A percentile compares a stretch with the other conserved stretches of the same genome.
Conservation (phyloP, 768 basidiomycete species). For the Porpolomopsis calyptriformis region DNA sequence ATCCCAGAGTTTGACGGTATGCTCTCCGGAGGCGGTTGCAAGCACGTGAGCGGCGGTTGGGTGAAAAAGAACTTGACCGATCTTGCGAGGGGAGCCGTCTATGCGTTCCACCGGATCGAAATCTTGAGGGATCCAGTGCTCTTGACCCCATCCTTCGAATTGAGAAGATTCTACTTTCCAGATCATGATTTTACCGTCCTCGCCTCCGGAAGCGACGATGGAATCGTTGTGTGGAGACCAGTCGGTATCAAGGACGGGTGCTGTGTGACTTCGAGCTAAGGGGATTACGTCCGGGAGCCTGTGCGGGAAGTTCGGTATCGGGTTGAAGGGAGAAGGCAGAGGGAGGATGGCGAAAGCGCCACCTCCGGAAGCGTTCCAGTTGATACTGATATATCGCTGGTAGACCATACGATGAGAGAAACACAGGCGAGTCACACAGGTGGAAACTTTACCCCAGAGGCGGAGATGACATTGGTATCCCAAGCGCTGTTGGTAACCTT, state of each 20-base stretch:
- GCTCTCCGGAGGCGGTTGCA: constrained; percentile 71
- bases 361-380: constrained; percentile 90
- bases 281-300: constrained; percentile 91
- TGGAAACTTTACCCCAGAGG: constrained; percentile 56
- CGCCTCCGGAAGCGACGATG: constrained; percentile 83
- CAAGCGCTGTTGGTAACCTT: constrained; percentile 85
- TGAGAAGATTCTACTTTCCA: constrained; percentile 64
- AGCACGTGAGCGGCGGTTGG: constrained; percentile 83
- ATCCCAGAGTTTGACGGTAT: constrained; percentile 88
- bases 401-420: constrained; percentile 9
- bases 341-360: constrained; percentile 95
- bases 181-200: constrained; percentile 88
- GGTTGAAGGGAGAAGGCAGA: constrained; percentile 58
- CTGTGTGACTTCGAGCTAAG: constrained; percentile 78
- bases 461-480: constrained; percentile 90
- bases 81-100: constrained; percentile 74
- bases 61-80: constrained; percentile 91
- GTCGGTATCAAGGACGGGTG: constrained; percentile 84
- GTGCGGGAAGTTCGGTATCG: constrained; percentile 45
- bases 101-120: constrained; percentile 78
- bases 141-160: constrained; percentile 81
- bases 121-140: constrained; percentile 74
- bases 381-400: constrained; percentile 79
- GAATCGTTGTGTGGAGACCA: constrained; percentile 94
- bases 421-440: constrained; percentile 1